Evolutionary conservation across 345 rosid genomes (phyloP).

Genomic region (Salix udensis): DNA sequence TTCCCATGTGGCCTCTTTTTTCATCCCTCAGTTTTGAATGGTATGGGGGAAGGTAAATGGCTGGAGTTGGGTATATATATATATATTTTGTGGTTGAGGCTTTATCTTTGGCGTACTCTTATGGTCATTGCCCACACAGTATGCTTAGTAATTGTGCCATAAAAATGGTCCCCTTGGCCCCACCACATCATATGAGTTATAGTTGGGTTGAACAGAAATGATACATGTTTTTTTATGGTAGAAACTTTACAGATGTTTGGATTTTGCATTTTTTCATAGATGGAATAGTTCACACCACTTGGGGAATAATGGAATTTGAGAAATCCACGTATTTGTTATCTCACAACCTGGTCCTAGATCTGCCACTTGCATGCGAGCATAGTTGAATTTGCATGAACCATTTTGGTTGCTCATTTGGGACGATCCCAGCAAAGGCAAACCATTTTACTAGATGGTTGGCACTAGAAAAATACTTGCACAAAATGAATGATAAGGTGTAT

Average conservation of each 20-base stretch:
- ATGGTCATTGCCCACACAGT: background rate
- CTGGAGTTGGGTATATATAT: background rate
- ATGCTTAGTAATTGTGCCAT: background rate
- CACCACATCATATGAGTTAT: background rate
- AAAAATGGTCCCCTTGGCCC: background rate
- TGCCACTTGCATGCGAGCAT: background rate
- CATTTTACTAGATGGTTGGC: background rate
- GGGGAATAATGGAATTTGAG: background rate
- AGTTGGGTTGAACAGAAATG: background rate
- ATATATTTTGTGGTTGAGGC: background rate
- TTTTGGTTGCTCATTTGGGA: background rate
- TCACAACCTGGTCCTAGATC: background rate
- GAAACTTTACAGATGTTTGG: background rate
- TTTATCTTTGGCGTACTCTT: background rate
- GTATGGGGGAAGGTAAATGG: background rate
- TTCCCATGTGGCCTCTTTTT: background rate
- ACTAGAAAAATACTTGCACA: background rate
- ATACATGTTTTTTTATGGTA: background rate
- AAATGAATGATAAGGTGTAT: background rate
- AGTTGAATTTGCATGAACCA: background rate
- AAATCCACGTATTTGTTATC: background rate
- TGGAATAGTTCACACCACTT: background rate
- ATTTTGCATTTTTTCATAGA: background rate
- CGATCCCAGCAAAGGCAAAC: background rate
- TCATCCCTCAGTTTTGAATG: background rate